Percentiles rank a stretch among this genome's conserved stretches.
Evolutionary conservation across 495 filamentous ascomycete species (phyloP).

Genomic region (Hypoxylon intermedium): DNA sequence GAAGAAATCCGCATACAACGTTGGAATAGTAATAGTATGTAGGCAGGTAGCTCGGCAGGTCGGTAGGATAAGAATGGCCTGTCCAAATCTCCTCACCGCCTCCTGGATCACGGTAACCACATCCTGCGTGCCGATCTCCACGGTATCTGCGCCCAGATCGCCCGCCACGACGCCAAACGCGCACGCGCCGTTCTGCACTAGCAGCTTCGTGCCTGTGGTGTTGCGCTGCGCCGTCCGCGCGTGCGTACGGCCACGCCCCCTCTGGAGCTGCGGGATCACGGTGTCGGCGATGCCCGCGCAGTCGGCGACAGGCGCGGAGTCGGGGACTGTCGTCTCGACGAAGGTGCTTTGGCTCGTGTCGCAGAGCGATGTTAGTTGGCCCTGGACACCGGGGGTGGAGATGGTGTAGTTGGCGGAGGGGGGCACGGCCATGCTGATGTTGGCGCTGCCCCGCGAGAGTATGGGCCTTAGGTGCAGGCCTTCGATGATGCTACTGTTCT

Average conservation of each 20-base stretch:
- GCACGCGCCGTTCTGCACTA: not conserved
- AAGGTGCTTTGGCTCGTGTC: not conserved
- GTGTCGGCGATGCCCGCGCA: slow-evolving; percentile 4
- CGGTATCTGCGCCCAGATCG: not conserved
- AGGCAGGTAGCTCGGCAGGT: too few relatives aligned
- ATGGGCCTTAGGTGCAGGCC: too few relatives aligned
- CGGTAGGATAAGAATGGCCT: too few relatives aligned
- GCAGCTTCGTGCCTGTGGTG: not conserved
- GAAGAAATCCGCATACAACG: too few relatives aligned
- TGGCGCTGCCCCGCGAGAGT: too few relatives aligned
- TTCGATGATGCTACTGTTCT: too few relatives aligned
- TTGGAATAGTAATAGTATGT: too few relatives aligned
- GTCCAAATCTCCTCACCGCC: not conserved
- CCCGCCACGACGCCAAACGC: not conserved
- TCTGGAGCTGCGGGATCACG: not conserved
- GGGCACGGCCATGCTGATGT: not conserved
- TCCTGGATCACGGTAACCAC: not conserved
- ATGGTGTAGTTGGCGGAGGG: not conserved
- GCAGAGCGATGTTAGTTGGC: slow-evolving; percentile 1
- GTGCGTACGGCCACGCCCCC: not conserved
- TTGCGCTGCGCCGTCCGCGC: not conserved
- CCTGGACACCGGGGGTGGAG: not conserved
- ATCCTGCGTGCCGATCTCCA: not conserved
- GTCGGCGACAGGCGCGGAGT: slow-evolving; percentile 4
- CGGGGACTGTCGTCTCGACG: not conserved